Conservation (phyloP, 805 yeast species). For the Tetrapisispora nanseiensis region DNA sequence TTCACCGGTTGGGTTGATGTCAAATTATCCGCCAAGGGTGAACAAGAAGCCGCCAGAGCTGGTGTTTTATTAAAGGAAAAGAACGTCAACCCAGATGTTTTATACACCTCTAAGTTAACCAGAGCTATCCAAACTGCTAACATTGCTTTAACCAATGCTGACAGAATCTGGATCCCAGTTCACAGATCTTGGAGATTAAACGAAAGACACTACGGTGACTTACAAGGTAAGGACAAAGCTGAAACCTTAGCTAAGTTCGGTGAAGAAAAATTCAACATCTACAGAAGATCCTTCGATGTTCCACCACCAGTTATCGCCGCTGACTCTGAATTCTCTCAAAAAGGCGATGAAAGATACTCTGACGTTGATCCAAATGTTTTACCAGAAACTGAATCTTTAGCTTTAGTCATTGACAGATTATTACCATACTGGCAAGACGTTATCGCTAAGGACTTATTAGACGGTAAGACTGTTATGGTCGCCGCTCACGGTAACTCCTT, state of each 20-base stretch:
- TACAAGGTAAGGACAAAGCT: constrained; percentile 98
- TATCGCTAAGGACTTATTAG: constrained; percentile 73
- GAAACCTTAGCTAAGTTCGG: constrained; percentile 82
- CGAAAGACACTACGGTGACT: constrained; percentile 98
- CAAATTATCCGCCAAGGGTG: constrained; percentile 71
- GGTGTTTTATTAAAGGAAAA: constrained; percentile 87
- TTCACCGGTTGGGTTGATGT: constrained; percentile 99
- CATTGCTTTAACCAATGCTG: constrained; percentile 83
- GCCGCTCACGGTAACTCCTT: constrained; percentile 99
- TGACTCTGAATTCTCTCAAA: constrained; percentile 74
- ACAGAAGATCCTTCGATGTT: constrained; percentile 95
- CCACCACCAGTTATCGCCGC: constrained; percentile 88
- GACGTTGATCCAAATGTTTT: constrained; percentile 76
- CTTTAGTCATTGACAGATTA: constrained; percentile 90
- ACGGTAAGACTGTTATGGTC: constrained; percentile 81
- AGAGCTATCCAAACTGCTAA: constrained; percentile 97
- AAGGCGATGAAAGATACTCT: constrained; percentile 73
- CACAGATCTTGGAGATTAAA: constrained; percentile 95
- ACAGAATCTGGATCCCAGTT: constrained; percentile 83
- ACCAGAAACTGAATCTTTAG: constrained; percentile 91
- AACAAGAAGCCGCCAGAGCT: constrained; percentile 84
- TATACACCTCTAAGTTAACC: constrained; percentile 82
- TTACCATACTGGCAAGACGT: constrained; percentile 95
- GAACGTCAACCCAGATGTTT: constrained; percentile 73
- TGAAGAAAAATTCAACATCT: constrained; percentile 84